Evolutionary conservation across 192 early-diverging fungal species (phyloP), one percentile per base, ranked within the genome.

Genomic region (Mortierella hygrophila): DNA sequence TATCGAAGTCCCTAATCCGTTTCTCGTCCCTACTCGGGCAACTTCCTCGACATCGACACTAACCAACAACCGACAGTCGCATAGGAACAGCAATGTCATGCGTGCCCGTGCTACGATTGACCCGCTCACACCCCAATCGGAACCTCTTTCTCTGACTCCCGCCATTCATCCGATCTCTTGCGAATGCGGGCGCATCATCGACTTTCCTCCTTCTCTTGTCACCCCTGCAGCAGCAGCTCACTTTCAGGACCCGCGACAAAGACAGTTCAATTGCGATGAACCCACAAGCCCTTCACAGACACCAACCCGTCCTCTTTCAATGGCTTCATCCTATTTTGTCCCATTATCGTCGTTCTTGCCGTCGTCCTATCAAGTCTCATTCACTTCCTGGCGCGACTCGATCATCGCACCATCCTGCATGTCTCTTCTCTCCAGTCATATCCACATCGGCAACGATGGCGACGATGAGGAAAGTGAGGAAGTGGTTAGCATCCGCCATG

Each of bases 311-410:
- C 29, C 60, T 11, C 57, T n/a, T 60, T n/a, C 23, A 3, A 23
- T 60, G 21, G 9, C 60, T 29, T 32, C 60, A 32, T 65, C 60
- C 29, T 65, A 65, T 29, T 65, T 65, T 32, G 60, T 32, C 9
- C 60, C 60, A 0, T 10, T 65, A 15, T 38, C 49, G 3, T 35
- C 20, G 10, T 52, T 49, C 16, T 4, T 71, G 11, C n/a, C 40
- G 10, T 71, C 77, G 7, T 46, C 68, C 1, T 71, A 78, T n/a
- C 68, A 70, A 57, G 21, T 69, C 7, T 55, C 69, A 1, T 41
- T 71, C n/a, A 23, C 21, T 4, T 78, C 77, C n/a, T 78, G 68
- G 68, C n/a, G 47, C 68, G 52, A 78, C 47, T 78, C 77, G 29
- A 41, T 71, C 7, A 23, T 78, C 3, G 77, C 49, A 0, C 49